A percentile compares a stretch with the other conserved stretches of the same genome.
Evolutionary conservation across 495 filamentous ascomycete species (phyloP).

Genomic region (Clohesyomyces aquaticus): DNA sequence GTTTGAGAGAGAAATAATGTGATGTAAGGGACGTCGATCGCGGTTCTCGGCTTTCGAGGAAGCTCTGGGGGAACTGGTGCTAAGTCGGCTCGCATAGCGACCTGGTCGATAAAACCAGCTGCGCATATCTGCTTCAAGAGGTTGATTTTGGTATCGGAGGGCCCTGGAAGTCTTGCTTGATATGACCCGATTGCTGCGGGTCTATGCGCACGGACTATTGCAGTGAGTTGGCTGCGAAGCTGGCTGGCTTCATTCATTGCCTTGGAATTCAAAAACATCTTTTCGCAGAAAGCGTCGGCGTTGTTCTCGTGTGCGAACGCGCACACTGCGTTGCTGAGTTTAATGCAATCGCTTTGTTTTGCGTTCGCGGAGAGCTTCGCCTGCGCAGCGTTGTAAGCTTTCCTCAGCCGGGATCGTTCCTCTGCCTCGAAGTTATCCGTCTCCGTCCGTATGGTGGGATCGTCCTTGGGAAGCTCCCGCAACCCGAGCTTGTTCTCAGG

Average conservation of each 20-base stretch:
- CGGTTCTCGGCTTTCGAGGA: constrained; percentile 71
- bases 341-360: constrained; percentile 82
- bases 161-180: constrained; percentile 65
- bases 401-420: constrained; percentile 63
- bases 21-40: constrained; percentile 87
- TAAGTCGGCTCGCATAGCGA: constrained; percentile 91
- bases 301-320: constrained; percentile 78
- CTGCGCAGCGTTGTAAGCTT: constrained; percentile 75
- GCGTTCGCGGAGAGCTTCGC: constrained; percentile 80
- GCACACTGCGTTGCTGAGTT: constrained; percentile 81
- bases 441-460: constrained; percentile 60
- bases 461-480: constrained; percentile 9
- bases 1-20: constrained; percentile 75
- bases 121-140: constrained; percentile 88
- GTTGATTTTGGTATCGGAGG: constrained; percentile 71
- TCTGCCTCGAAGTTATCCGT: constrained; percentile 69
- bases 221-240: constrained; percentile 78
- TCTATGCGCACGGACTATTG: constrained; percentile 76
- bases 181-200: constrained; percentile 65
- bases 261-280: constrained; percentile 84
- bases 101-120: constrained; percentile 91
- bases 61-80: constrained; percentile 73
- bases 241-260: constrained; percentile 82
- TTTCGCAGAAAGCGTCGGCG: constrained; percentile 70
- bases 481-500: constrained; percentile 77